These are phyloP conservation scores for Tulasnella sp. DNA, from an alignment of 768 basidiomycete genomes.

Conservation along the genomic window DNA sequence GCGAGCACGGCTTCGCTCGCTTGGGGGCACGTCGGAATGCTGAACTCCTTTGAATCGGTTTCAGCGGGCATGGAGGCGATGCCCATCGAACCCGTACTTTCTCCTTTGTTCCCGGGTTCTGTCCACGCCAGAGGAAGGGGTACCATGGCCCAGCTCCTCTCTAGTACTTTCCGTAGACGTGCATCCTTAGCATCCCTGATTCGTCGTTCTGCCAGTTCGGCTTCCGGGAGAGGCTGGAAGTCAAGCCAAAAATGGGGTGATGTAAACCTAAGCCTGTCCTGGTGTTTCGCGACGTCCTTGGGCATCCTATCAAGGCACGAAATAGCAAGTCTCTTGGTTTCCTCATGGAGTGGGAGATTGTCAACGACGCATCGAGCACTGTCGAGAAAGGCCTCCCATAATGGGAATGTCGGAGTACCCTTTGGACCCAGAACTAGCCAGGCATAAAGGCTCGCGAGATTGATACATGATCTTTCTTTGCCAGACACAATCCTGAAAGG, in stretches of 20 bases:
- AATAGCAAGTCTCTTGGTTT: not conserved
- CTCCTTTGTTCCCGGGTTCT: not conserved
- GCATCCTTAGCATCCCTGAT: not conserved
- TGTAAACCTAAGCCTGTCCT: no score
- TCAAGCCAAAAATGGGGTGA: not conserved
- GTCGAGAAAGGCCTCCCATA: not conserved
- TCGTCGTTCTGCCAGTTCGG: not conserved
- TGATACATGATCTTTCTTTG: not conserved
- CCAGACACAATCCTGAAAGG: not conserved
- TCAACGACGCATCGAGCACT: not conserved
- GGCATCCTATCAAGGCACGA: not conserved
- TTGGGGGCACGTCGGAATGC: not conserved
- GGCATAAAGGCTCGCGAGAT: not conserved
- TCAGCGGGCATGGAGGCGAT: not conserved
- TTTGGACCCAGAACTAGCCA: not conserved
- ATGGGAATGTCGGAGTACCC: not conserved
- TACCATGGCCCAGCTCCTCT: not conserved
- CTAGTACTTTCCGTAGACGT: not conserved
- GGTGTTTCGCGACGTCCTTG: not conserved
- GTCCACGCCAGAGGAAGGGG: not conserved
- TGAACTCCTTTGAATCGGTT: not conserved
- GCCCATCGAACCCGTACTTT: not conserved
- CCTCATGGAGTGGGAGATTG: not conserved
- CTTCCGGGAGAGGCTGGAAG: not conserved
- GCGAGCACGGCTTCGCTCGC: not conserved